Base-by-base conservation (phyloP, 2,329 filamentous ascomycete genomes). In the Aspergillus sp. region DNA sequence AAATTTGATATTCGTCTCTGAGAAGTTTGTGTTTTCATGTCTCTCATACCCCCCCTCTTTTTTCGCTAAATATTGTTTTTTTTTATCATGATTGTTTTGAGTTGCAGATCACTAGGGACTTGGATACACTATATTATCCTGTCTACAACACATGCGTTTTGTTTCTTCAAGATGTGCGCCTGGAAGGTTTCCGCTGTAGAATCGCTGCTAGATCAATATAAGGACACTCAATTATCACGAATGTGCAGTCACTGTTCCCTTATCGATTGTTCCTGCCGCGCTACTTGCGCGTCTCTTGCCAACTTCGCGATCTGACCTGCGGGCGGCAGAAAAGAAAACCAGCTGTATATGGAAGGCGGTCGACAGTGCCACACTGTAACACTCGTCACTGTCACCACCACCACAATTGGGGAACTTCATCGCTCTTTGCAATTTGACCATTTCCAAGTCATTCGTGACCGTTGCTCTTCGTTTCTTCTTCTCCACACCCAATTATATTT, bases 11-110 rank as follows among this genome's bases (percentile, higher is more conserved):
- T 51, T 59, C 55, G 49, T 57, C 60, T 51, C 42, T 20, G 20
- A 58, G 54, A 61, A 58, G 61, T 58, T 49, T 49, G 59, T 57
- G 45, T 51, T 51, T 49, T 60, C 53, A 58, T 44, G 55, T 64
- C 44, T 58, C 57, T 58, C 58, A 57, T 62, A 66, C 64, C 64
- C 63, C 63, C 59, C 60, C 61, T 56, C 45, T 46, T 47, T 58
- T 56, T 47, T 34, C 50, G 54, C 33, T 61, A 27, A 40, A 24
- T 57, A 17, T 56, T 27, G 30, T 37, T 40, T 39, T 50, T 55
- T 41, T 44, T 59, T 33, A 53, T 58, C 45, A 56, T 39, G 54
- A 37, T 33, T 41, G 33, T 41, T 45, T 13, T 50, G 20, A 19
- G 17, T 49, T 53, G 34, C 8, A n/a, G 46, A 44, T 44, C 30